phyloP scores from a whole-genome alignment of 2,329 filamentous ascomycete genomes.

The Calonectria hongkongensis region DNA sequence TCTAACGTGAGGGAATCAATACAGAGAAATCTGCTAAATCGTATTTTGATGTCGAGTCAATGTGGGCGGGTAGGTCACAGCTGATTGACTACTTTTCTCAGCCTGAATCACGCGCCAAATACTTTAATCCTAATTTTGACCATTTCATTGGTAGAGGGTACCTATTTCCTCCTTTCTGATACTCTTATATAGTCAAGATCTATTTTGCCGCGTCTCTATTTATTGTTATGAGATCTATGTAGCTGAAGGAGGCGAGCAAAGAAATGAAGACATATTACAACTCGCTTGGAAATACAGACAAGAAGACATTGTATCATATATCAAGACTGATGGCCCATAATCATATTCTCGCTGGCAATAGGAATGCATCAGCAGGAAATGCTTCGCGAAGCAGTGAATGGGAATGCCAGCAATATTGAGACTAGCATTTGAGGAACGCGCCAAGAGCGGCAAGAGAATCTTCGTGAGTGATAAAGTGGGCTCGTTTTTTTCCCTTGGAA shows the following conservation, averaged over 20 bases:
- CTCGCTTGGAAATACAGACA: neutral
- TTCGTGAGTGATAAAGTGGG: slow-evolving; percentile 96
- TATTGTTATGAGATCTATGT: neutral
- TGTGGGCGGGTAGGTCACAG: no score
- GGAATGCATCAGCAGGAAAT: no score
- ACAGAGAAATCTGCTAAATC: no score
- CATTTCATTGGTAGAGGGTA: no score
- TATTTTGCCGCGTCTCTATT: neutral
- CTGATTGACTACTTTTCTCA: no score
- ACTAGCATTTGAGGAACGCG: slow-evolving; percentile 83
- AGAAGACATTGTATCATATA: neutral
- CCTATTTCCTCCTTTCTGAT: neutral
- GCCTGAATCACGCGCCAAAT: neutral
- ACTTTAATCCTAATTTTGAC: no score
- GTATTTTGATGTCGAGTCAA: no score
- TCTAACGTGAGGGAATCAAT: no score
- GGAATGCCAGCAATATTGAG: neutral
- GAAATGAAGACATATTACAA: neutral
- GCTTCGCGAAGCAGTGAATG: no score
- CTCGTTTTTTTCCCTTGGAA: slow-evolving; percentile 94
- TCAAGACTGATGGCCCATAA: neutral
- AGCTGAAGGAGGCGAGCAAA: neutral
- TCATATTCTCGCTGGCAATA: neutral
- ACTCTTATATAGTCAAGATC: neutral
- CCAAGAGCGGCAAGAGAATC: slow-evolving; percentile 96